phyloP scores from a whole-genome alignment of 2,329 filamentous ascomycete species.

The Diaporthe aspalathi region DNA sequence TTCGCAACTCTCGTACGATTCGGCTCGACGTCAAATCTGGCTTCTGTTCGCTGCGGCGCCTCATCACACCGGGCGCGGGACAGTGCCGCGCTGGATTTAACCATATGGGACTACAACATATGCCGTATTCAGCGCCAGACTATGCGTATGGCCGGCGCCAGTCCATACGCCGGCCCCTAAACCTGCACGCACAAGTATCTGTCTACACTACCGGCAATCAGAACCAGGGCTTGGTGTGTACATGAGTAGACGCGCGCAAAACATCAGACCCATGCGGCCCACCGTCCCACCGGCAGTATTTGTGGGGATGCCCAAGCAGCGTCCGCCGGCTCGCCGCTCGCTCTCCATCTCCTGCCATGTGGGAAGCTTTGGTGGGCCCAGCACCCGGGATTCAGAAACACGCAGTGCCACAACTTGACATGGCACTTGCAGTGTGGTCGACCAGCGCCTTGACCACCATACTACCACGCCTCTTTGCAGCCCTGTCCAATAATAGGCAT shows the following conservation, averaged over 20 bases:
- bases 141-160: not conserved
- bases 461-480: not conserved
- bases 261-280: constrained; percentile 27
- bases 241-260: constrained; percentile 20
- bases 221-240: not conserved
- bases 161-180: not conserved
- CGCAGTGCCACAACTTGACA: not conserved
- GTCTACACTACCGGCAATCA: constrained; percentile 6
- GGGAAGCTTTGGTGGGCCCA: constrained; percentile 13
- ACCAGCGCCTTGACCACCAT: not conserved
- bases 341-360: constrained; percentile 21
- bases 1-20: constrained; percentile 30
- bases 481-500: not conserved
- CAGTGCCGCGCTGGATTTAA: constrained; percentile 14
- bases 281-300: constrained; percentile 27
- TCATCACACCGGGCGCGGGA: constrained; percentile 10
- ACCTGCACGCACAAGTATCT: not conserved
- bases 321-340: not conserved
- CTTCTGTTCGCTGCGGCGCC: constrained; percentile 7
- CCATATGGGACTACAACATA: not conserved
- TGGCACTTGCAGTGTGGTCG: not conserved
- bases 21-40: constrained; percentile 7
- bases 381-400: not conserved
- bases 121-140: not conserved
- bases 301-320: constrained; percentile 13